Conservation (phyloP, 306 rosid species). For the Lagenaria siceraria region DNA sequence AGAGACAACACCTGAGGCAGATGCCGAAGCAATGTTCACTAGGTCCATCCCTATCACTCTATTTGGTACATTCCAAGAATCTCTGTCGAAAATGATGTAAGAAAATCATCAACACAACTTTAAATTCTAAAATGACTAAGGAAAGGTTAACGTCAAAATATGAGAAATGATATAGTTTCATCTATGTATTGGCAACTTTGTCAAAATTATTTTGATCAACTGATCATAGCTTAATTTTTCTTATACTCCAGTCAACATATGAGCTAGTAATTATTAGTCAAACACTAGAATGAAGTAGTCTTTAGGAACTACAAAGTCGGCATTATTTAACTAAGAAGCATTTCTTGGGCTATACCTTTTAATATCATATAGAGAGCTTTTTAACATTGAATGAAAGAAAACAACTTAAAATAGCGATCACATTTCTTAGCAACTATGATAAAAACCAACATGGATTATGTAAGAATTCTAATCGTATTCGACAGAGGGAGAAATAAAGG, state of each 20-base stretch:
- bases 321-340: neutral
- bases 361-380: neutral
- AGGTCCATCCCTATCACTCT: constrained; percentile 43
- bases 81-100: constrained; percentile 27
- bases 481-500: neutral
- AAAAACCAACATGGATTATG: neutral
- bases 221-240: neutral
- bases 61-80: constrained; percentile 61
- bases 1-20: constrained; percentile 81
- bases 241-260: neutral
- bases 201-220: neutral
- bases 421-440: neutral
- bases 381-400: neutral
- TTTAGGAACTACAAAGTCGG: neutral
- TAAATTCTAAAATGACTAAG: neutral
- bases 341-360: neutral
- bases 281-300: neutral
- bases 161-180: neutral
- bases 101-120: constrained; percentile 8
- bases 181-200: neutral
- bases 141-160: too few species aligned
- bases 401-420: neutral
- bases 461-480: neutral
- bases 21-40: constrained; percentile 48
- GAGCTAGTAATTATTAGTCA: neutral